phyloP scores from a whole-genome alignment of 768 basidiomycete species.

The Sarcodon aspratus region DNA sequence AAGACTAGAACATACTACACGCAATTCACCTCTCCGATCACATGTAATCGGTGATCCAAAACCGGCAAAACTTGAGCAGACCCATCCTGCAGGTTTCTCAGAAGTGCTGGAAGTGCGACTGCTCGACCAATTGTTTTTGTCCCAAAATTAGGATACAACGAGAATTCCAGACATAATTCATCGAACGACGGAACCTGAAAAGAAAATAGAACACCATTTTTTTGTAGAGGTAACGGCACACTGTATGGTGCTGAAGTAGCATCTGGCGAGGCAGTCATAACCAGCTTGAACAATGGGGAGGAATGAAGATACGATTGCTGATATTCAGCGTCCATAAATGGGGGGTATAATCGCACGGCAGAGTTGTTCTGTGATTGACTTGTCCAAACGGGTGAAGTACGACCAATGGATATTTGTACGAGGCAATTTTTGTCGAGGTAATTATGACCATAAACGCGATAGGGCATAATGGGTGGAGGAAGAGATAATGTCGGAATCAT shows the following conservation, averaged over 20 bases:
- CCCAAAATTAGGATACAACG: conserved; percentile 94
- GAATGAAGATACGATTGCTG: conserved; percentile 58
- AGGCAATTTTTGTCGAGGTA: conserved; percentile 81
- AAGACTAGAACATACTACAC: not conserved
- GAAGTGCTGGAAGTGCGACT: conserved; percentile 69
- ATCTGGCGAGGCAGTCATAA: conserved; percentile 84
- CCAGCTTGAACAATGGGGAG: conserved; percentile 83
- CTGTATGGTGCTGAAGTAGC: conserved; percentile 84
- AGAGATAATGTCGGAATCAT: conserved; percentile 89
- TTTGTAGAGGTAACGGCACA: conserved; percentile 73
- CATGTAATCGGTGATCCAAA: conserved; percentile 84
- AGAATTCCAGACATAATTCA: conserved; percentile 77
- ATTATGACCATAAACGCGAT: conserved; percentile 94
- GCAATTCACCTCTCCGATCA: conserved; percentile 76
- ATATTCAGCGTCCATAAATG: conserved; percentile 57
- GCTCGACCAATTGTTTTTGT: conserved; percentile 94
- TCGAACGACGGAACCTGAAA: conserved; percentile 78
- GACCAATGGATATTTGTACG: conserved; percentile 78
- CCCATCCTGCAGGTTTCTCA: conserved; percentile 43
- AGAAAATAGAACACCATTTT: conserved; percentile 60
- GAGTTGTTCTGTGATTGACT: not conserved
- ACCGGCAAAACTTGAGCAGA: conserved; percentile 62
- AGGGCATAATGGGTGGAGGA: conserved; percentile 97
- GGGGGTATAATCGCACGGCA: conserved; percentile 56
- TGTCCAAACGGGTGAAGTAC: conserved; percentile 22